Percentiles rank a stretch among this genome's conserved stretches.
Evolutionary conservation across 164 flowering plant genomes (phyloP).

Genomic region (Sedum album): DNA sequence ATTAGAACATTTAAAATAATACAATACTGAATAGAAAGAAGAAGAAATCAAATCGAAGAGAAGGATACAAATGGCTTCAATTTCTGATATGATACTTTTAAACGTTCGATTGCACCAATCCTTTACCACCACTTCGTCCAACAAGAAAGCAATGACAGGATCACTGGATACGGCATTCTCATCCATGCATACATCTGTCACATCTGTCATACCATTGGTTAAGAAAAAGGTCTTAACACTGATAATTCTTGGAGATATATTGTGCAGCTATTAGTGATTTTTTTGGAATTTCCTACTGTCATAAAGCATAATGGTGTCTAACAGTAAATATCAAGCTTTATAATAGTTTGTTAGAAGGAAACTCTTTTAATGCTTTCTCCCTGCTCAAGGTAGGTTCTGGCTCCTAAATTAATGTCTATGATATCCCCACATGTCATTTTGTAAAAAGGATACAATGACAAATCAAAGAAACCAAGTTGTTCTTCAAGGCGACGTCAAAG

Average conservation of each 20-base stretch:
- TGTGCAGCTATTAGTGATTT: background rate
- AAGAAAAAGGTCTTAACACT: slow-evolving; percentile 16
- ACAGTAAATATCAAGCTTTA: background rate
- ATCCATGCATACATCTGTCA: slow-evolving; percentile 98
- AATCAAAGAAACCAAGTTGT: slow-evolving; percentile 77
- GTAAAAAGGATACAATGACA: slow-evolving; percentile 89
- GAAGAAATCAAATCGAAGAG: slow-evolving; percentile 2
- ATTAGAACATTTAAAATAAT: background rate
- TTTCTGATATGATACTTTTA: slow-evolving; percentile 39
- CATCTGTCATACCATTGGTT: slow-evolving; percentile 56
- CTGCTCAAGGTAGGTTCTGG: background rate
- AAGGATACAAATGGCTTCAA: slow-evolving; percentile 77
- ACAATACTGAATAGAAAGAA: background rate
- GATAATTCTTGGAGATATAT: background rate
- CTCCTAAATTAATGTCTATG: background rate
- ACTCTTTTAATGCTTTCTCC: background rate
- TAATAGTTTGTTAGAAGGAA: background rate
- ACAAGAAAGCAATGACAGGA: slow-evolving; percentile 79
- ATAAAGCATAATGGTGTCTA: background rate
- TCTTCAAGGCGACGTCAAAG: slow-evolving; percentile 86
- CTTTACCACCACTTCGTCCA: slow-evolving; percentile 97
- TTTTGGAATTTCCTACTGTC: background rate
- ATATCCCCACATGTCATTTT: background rate
- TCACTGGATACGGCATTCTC: slow-evolving; percentile 97
- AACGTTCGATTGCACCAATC: slow-evolving; percentile 88